These are phyloP conservation scores for Fusarium sp. DNA, from an alignment of 2,329 filamentous ascomycete species.

Conservation along the genomic window DNA sequence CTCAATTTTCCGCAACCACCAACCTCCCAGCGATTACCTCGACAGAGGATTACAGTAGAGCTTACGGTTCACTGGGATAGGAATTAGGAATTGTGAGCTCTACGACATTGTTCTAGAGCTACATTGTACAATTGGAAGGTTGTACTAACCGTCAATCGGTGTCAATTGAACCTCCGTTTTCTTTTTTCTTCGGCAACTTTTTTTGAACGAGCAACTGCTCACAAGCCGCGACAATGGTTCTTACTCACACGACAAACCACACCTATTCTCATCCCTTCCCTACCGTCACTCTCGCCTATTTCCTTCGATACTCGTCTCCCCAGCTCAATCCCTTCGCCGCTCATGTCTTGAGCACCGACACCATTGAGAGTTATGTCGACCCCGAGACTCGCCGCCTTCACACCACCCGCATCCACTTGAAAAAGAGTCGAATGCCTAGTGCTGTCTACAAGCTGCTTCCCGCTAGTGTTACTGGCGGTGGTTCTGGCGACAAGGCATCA, in stretches of 20 bases:
- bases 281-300: constrained; percentile 89
- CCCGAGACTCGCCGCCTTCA: constrained; percentile 80
- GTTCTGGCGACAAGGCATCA: constrained; percentile 76
- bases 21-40: constrained; percentile 38
- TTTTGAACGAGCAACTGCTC: constrained; percentile 34
- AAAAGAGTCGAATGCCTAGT: constrained; percentile 83
- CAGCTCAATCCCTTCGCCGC: constrained; percentile 83
- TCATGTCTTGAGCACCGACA: constrained; percentile 88
- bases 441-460: constrained; percentile 84
- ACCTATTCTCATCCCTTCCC: constrained; percentile 86
- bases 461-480: constrained; percentile 76
- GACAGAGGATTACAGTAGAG: constrained; percentile 33
- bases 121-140: constrained; percentile 12
- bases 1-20: constrained; percentile 46
- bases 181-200: constrained; percentile 20
- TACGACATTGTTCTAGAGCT: constrained; percentile 9
- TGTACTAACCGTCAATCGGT: constrained; percentile 1
- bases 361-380: constrained; percentile 82
- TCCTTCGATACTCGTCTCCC: constrained; percentile 84
- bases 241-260: constrained; percentile 77
- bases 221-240: constrained; percentile 66
- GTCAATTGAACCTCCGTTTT: constrained; percentile 38
- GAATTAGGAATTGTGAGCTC: constrained; percentile 20
- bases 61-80: constrained; percentile 34
- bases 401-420: constrained; percentile 85